A percentile compares a stretch with the other conserved stretches of the same genome.
Evolutionary conservation across 2,329 filamentous ascomycete species (phyloP).

Genomic region (Diplodia scrobiculata): DNA sequence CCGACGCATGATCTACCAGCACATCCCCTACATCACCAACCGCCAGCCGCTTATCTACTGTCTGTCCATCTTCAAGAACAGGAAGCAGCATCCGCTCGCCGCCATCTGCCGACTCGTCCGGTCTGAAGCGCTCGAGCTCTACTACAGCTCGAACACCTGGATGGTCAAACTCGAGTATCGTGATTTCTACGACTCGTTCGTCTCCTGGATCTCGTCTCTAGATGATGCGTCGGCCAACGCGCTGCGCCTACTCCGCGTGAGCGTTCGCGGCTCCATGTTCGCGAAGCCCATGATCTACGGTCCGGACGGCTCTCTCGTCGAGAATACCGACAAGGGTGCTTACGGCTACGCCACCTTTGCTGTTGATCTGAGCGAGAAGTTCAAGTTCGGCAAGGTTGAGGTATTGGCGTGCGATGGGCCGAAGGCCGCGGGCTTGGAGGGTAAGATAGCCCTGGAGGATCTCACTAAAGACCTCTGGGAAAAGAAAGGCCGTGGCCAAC

Average conservation of each 20-base stretch:
- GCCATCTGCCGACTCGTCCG: slow-evolving; percentile 42
- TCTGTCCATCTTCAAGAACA: slow-evolving; percentile 43
- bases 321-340: background rate
- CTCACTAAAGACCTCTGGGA: slow-evolving; percentile 40
- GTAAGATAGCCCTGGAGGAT: slow-evolving; percentile 33
- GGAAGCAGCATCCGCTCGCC: slow-evolving; percentile 44
- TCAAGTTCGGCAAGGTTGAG: slow-evolving; percentile 38
- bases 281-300: slow-evolving; percentile 36
- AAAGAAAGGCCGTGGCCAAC: slow-evolving; percentile 37
- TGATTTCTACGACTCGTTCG: slow-evolving; percentile 47
- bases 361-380: slow-evolving; percentile 45
- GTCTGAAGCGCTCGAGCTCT: slow-evolving; percentile 44
- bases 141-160: slow-evolving; percentile 47
- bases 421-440: slow-evolving; percentile 38
- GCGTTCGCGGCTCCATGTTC: slow-evolving; percentile 41
- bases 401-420: slow-evolving; percentile 43
- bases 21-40: slow-evolving; percentile 41
- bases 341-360: slow-evolving; percentile 45
- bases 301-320: slow-evolving; percentile 15
- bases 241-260: slow-evolving; percentile 41
- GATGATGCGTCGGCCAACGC: slow-evolving; percentile 37
- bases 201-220: slow-evolving; percentile 44
- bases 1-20: slow-evolving; percentile 44
- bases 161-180: slow-evolving; percentile 45
- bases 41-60: slow-evolving; percentile 47